Conservation (phyloP, 139 green algal species). For the Tetraselmis striata region DNA sequence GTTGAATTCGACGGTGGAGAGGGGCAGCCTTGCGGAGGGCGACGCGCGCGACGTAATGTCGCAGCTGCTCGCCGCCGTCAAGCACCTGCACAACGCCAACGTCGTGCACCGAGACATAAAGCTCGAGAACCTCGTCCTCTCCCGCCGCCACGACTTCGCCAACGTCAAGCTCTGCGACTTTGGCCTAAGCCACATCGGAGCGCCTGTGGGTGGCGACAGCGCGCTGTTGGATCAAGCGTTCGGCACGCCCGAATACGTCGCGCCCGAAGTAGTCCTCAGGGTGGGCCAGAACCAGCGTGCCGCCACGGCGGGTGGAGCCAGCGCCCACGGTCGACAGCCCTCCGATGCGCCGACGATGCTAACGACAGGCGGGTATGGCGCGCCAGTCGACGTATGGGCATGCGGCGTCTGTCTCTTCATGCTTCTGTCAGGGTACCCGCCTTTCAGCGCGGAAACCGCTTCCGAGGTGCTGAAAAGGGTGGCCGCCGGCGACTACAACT, state of each 20-base stretch:
- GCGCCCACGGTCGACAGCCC: no score
- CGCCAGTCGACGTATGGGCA: conserved; percentile 22
- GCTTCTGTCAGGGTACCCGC: conserved; percentile 16
- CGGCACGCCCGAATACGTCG: conserved; percentile 9
- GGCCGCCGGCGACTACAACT: not conserved
- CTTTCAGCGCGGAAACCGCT: conserved; percentile 10
- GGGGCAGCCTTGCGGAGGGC: conserved; percentile 7
- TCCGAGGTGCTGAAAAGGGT: conserved; percentile 1
- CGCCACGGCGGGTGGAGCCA: no score
- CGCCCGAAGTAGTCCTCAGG: conserved; percentile 11
- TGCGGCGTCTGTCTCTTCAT: conserved; percentile 25
- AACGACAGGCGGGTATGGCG: not conserved
- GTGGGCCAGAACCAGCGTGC: not conserved
- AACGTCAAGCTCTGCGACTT: conserved; percentile 15
- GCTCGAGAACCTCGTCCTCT: conserved; percentile 4
- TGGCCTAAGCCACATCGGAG: conserved; percentile 3
- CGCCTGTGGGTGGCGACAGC: not conserved
- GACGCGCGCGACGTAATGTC: conserved; percentile 5
- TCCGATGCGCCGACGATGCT: conserved; percentile 2
- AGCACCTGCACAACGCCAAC: conserved; percentile 10
- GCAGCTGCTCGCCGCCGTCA: conserved; percentile 10
- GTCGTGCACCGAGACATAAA: conserved; percentile 20
- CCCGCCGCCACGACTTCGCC: not conserved
- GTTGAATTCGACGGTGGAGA: no score
- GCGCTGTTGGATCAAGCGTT: not conserved